phyloP scores from a whole-genome alignment of 2,329 filamentous ascomycete species.

The Exophiala sp. region DNA sequence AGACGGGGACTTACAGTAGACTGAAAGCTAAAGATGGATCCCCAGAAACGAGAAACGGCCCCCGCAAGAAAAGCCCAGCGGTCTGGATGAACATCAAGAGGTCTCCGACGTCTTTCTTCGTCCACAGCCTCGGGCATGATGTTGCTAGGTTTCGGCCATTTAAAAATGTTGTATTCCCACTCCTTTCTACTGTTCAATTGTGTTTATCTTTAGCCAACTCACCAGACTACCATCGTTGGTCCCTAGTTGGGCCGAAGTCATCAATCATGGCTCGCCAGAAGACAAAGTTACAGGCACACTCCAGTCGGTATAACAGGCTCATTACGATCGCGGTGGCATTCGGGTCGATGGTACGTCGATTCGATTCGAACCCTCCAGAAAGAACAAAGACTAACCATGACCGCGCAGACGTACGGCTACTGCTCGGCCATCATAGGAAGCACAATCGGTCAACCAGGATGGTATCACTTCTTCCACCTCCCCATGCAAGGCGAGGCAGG shows the following conservation, averaged over 20 bases:
- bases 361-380: neutral
- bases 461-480: conserved; percentile 41
- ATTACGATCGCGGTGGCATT: conserved; percentile 38
- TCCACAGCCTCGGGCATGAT: no score
- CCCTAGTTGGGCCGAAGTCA: neutral
- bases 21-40: no score
- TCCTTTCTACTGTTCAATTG: neutral
- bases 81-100: no score
- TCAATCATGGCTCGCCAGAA: conserved; percentile 9
- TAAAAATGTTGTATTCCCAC: no score
- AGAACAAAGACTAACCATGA: neutral
- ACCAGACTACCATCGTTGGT: neutral
- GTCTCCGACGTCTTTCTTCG: no score
- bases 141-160: no score
- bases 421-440: conserved; percentile 38
- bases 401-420: conserved; percentile 30
- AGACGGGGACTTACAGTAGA: neutral
- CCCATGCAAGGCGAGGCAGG: conserved; percentile 37
- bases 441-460: conserved; percentile 44
- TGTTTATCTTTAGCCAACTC: no score
- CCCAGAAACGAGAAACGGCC: neutral
- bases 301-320: conserved; percentile 37
- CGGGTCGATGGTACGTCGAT: conserved; percentile 35
- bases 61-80: no score
- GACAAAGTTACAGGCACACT: conserved; percentile 28